Evolutionary conservation across 768 basidiomycete species (phyloP).

Genomic region (Termitomyces bulborhizus): DNA sequence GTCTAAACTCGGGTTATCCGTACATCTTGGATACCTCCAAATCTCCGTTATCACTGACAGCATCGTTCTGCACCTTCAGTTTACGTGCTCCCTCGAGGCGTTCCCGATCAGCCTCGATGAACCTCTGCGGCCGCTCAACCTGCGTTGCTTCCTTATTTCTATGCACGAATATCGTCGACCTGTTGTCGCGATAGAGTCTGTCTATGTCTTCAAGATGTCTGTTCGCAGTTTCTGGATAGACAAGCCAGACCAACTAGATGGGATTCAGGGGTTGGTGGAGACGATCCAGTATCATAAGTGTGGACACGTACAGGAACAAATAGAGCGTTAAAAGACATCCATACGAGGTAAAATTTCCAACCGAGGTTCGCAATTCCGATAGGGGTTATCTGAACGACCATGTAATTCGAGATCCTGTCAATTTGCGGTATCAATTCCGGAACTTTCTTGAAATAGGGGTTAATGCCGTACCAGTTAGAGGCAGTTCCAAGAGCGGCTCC

Average conservation of each 20-base stretch:
- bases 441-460: not conserved
- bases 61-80: too few species aligned
- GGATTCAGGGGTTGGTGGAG: not conserved
- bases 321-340: constrained; percentile 41
- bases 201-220: constrained; percentile 46
- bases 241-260: constrained; percentile 34
- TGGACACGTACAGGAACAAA: constrained; percentile 36
- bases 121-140: constrained; percentile 36
- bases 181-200: constrained; percentile 38
- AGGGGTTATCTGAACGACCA: constrained; percentile 45
- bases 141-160: constrained; percentile 36
- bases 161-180: constrained; percentile 34
- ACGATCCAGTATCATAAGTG: not conserved
- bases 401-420: constrained; percentile 41
- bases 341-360: constrained; percentile 45
- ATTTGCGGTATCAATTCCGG: not conserved
- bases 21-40: too few species aligned
- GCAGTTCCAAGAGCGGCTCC: constrained; percentile 43
- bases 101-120: constrained; percentile 30
- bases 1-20: too few species aligned
- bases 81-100: too few species aligned
- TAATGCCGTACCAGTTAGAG: constrained; percentile 33
- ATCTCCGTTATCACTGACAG: too few species aligned
- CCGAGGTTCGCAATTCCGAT: constrained; percentile 38
- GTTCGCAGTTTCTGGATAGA: constrained; percentile 47